Evolutionary conservation across 1,284 basidiomycete genomes (phyloP).

Genomic region (Gastroboletus turbinatus): DNA sequence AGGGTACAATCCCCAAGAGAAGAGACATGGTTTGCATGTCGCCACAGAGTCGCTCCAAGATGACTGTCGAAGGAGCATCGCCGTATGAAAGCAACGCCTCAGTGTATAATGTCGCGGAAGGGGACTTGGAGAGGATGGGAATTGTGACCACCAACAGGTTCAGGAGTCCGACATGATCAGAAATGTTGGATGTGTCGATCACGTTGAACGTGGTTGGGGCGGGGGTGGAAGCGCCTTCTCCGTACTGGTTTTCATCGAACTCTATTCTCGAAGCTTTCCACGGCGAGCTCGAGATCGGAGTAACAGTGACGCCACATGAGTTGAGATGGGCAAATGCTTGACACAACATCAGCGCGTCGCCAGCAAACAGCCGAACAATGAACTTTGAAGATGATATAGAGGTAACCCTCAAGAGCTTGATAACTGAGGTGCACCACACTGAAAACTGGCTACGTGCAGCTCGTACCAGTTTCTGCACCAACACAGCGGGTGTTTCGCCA

Average conservation of each 20-base stretch:
- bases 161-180: conserved; percentile 49
- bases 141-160: conserved; percentile 44
- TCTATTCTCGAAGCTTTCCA: conserved; percentile 39
- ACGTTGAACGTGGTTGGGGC: conserved; percentile 48
- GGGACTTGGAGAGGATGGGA: conserved; percentile 37
- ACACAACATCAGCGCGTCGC: conserved; percentile 36
- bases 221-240: conserved; percentile 3
- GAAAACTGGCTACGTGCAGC: conserved; percentile 23
- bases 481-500: conserved; percentile 1
- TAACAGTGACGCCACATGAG: conserved; percentile 16
- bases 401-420: conserved; percentile 8
- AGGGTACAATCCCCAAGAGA: conserved; percentile 43
- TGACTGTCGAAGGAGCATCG: conserved; percentile 30
- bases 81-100: conserved; percentile 39
- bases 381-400: conserved; percentile 4
- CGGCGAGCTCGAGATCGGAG: conserved; percentile 34
- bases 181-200: conserved; percentile 56
- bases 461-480: conserved; percentile 23
- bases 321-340: conserved; percentile 28
- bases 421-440: conserved; percentile 25
- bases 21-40: conserved; percentile 42
- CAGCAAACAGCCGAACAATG: conserved; percentile 33
- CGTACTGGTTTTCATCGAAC: conserved; percentile 39
- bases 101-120: conserved; percentile 41
- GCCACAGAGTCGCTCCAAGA: conserved; percentile 37